Evolutionary conservation across 345 rosid genomes (phyloP).

Genomic region (Capsella bursapastoris): DNA sequence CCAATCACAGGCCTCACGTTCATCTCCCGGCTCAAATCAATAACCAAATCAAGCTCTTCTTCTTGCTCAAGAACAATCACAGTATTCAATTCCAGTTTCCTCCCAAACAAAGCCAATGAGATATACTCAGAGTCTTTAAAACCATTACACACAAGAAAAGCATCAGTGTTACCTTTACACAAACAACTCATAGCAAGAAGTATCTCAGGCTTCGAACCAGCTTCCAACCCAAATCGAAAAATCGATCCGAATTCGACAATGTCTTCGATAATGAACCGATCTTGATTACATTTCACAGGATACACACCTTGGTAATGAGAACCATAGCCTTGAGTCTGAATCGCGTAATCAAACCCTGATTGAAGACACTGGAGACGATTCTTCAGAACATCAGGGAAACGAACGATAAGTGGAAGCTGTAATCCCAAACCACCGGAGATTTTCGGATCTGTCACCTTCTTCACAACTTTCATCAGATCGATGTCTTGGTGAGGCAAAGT

Average conservation of each 20-base stretch:
- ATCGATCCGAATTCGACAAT: conserved; percentile 73
- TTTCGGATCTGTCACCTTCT: conserved; percentile 82
- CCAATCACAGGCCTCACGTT: conserved; percentile 73
- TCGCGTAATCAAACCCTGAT: conserved; percentile 73
- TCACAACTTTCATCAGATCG: conserved; percentile 75
- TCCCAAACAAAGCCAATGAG: conserved; percentile 72
- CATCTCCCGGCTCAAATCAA: conserved; percentile 67
- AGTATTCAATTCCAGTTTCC: conserved; percentile 70
- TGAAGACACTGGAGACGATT: conserved; percentile 83
- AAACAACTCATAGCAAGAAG: conserved; percentile 88
- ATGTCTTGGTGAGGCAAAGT: conserved; percentile 84
- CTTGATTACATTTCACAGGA: conserved; percentile 97
- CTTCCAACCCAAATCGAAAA: conserved; percentile 87
- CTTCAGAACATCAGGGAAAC: conserved; percentile 86
- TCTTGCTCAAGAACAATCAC: conserved; percentile 93
- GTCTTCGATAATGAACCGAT: conserved; percentile 85
- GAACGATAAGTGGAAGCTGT: conserved; percentile 75
- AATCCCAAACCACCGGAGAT: conserved; percentile 77
- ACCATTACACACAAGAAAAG: conserved; percentile 83
- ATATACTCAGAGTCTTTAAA: conserved; percentile 86
- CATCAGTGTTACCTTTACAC: conserved; percentile 73
- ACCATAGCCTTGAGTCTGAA: conserved; percentile 60
- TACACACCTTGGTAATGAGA: conserved; percentile 89
- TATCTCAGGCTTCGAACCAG: conserved; percentile 97
- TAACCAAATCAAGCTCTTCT: conserved; percentile 84